These are phyloP conservation scores for Penicillium sp. DNA, from an alignment of 2,329 filamentous ascomycete genomes.

Conservation along the genomic window DNA sequence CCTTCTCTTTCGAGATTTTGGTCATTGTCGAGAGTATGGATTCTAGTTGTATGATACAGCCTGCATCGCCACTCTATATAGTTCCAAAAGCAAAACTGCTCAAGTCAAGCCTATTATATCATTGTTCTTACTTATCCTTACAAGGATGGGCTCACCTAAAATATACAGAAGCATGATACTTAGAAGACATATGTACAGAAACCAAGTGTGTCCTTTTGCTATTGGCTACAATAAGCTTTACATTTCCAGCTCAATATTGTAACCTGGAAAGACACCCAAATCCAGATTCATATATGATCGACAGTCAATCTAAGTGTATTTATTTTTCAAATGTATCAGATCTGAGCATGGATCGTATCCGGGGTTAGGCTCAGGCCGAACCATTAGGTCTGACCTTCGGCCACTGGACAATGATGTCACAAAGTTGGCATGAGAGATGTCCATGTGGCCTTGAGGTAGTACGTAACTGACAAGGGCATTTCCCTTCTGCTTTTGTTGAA, in stretches of 20 bases:
- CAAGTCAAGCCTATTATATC: too few species aligned
- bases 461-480: neutral
- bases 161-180: neutral
- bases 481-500: neutral
- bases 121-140: too few species aligned
- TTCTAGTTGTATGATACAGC: too few species aligned
- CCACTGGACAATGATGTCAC: constrained; percentile 3
- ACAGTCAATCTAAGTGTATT: neutral
- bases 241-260: neutral
- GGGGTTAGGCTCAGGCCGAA: neutral
- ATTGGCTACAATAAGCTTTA: neutral
- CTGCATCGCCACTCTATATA: too few species aligned
- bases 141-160: neutral
- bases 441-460: neutral
- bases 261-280: neutral
- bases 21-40: too few species aligned
- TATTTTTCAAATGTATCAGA: neutral
- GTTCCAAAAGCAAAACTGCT: too few species aligned
- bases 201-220: neutral
- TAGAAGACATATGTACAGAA: neutral
- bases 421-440: neutral
- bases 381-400: neutral
- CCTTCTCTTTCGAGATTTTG: too few species aligned
- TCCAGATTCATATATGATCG: neutral
- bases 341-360: neutral